Evolutionary conservation across 805 yeast species (phyloP).

Genomic region (Pichia deserticola): DNA sequence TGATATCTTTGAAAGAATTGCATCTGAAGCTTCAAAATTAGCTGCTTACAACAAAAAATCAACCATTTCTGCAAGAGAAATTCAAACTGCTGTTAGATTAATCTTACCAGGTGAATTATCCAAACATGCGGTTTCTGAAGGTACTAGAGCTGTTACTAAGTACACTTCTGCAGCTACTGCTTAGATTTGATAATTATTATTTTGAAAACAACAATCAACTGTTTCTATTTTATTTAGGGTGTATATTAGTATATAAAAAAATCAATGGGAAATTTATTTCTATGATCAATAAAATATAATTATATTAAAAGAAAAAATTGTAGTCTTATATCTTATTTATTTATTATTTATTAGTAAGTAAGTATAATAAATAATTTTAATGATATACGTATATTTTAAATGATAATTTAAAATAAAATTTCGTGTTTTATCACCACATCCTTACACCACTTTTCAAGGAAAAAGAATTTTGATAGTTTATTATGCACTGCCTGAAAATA

Average conservation of each 20-base stretch:
- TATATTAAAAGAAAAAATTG: too few relatives aligned
- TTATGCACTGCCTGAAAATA: too few relatives aligned
- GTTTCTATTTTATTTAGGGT: conserved; percentile 23
- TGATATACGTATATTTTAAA: too few relatives aligned
- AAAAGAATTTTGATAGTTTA: too few relatives aligned
- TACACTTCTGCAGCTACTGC: conserved; percentile 63
- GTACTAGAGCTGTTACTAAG: conserved; percentile 97
- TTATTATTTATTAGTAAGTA: too few relatives aligned
- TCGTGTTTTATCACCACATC: too few relatives aligned
- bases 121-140: conserved; percentile 97
- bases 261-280: conserved; percentile 8
- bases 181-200: conserved; percentile 34
- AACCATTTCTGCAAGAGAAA: conserved; percentile 96
- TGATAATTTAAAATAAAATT: too few relatives aligned
- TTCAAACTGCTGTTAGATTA: conserved; percentile 97
- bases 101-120: conserved; percentile 98
- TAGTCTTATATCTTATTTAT: too few relatives aligned
- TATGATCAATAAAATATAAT: too few relatives aligned
- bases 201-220: conserved; percentile 1
- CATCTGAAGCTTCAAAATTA: conserved; percentile 94
- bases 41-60: conserved; percentile 99
- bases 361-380: too few relatives aligned
- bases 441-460: too few relatives aligned
- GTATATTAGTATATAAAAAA: conserved; percentile 27
- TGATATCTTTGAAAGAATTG: conserved; percentile 97